Conservation (phyloP, 768 basidiomycete genomes). For the Suillus bovinus region DNA sequence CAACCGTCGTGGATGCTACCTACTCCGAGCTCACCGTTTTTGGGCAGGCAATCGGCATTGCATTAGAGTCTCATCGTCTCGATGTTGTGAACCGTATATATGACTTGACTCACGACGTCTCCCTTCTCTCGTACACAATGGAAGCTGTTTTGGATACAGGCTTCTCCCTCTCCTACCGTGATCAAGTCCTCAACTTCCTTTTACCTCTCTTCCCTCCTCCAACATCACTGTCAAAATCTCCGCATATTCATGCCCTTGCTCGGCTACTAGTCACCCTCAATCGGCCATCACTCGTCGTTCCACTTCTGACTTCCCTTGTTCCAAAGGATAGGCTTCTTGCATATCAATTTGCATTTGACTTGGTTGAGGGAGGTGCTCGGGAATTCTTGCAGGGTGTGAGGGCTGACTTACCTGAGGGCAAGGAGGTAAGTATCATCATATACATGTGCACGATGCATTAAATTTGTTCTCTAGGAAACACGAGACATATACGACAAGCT, state of each 20-base stretch:
- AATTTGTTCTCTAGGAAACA: conserved; percentile 44
- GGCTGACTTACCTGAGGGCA: conserved; percentile 65
- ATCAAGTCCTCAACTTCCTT: conserved; percentile 75
- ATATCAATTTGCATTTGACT: conserved; percentile 94
- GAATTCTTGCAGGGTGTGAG: conserved; percentile 85
- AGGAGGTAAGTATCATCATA: conserved; percentile 46
- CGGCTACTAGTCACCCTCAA: conserved; percentile 89
- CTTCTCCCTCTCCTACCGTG: conserved; percentile 82
- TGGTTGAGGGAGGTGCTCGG: conserved; percentile 91
- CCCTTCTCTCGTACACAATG: conserved; percentile 87
- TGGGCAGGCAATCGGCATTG: conserved; percentile 87
- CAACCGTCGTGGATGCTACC: not conserved
- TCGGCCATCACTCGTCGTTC: conserved; percentile 74
- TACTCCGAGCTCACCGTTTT: conserved; percentile 4
- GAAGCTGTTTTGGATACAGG: conserved; percentile 89
- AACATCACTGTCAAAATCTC: conserved; percentile 67
- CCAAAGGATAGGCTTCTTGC: conserved; percentile 74
- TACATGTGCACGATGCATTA: conserved; percentile 9
- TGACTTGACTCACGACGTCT: conserved; percentile 68
- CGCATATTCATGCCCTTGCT: conserved; percentile 78
- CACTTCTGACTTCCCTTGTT: conserved; percentile 71
- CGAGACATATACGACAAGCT: conserved; percentile 72
- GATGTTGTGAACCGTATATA: conserved; percentile 85
- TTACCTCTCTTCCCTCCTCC: conserved; percentile 86
- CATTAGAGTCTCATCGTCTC: conserved; percentile 85